Evolutionary conservation across 805 yeast genomes (phyloP).

Genomic region (Candida chauliodis): DNA sequence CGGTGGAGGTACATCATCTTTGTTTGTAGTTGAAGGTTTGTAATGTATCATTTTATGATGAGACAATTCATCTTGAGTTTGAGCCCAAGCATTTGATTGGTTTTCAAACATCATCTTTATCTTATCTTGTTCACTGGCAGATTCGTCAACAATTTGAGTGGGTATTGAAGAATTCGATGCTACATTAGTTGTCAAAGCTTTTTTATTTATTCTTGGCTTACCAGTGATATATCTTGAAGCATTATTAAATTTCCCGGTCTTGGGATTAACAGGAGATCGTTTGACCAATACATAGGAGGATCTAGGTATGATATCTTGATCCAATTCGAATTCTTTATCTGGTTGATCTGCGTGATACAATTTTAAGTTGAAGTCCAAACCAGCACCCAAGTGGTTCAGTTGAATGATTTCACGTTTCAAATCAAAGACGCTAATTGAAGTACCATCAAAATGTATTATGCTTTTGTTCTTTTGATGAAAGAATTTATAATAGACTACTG

Average conservation of each 20-base stretch:
- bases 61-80: conserved; percentile 88
- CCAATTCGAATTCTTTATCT: conserved; percentile 74
- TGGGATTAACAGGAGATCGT: conserved; percentile 62
- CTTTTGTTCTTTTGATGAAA: conserved; percentile 77
- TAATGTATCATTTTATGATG: conserved; percentile 73
- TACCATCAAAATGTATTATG: conserved; percentile 87
- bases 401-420: conserved; percentile 84
- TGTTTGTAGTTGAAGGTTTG: conserved; percentile 36
- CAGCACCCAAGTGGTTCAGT: conserved; percentile 77
- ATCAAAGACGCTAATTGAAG: conserved; percentile 94
- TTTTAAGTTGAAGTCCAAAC: conserved; percentile 76
- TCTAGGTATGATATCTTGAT: conserved; percentile 85
- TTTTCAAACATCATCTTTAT: conserved; percentile 88
- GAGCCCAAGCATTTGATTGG: conserved; percentile 93
- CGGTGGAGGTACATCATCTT: conserved; percentile 86
- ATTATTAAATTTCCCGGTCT: conserved; percentile 46
- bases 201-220: conserved; percentile 50
- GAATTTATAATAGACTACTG: conserved; percentile 83
- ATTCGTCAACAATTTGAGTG: conserved; percentile 29
- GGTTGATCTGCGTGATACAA: conserved; percentile 59
- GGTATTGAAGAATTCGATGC: conserved; percentile 20
- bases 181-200: conserved; percentile 29
- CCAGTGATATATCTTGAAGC: conserved; percentile 73
- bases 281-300: conserved; percentile 80
- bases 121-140: conserved; percentile 76